Percentiles rank a stretch among this genome's conserved stretches.
Conservation (phyloP, 805 yeast species). For the Ogataea nitratoaversa region DNA sequence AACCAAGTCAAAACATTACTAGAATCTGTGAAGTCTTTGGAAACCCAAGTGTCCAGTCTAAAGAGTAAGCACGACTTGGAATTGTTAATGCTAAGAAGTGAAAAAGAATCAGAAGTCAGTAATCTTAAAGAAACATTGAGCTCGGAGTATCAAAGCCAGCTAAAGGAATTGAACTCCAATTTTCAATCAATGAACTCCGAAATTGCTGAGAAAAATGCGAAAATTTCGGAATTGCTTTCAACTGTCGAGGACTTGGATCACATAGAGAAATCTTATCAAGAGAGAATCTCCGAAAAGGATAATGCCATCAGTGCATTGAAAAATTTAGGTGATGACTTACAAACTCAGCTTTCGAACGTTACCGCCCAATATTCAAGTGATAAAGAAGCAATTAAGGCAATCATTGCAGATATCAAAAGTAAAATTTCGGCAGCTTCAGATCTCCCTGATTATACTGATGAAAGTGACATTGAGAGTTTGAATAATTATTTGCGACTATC, state of each 20-base stretch:
- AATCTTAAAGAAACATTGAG: background rate
- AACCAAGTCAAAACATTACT: conserved; percentile 4
- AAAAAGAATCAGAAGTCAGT: conserved; percentile 1
- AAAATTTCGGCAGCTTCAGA: background rate
- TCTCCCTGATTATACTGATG: background rate
- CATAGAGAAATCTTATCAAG: no score
- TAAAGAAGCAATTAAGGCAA: no score
- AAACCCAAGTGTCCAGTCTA: conserved; percentile 2
- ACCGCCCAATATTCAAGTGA: no score
- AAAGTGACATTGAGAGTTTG: background rate
- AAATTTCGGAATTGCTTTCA: background rate
- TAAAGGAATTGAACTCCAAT: background rate
- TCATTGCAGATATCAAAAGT: no score
- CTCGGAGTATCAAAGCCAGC: conserved; percentile 1
- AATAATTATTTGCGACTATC: background rate
- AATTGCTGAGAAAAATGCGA: background rate
- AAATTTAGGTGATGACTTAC: no score
- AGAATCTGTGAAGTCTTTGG: conserved; percentile 4
- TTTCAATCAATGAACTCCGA: background rate
- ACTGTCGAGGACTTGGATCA: no score
- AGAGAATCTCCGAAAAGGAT: no score
- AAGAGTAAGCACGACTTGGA: conserved; percentile 4
- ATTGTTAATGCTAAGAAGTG: background rate
- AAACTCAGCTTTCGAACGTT: no score
- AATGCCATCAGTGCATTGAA: no score